phyloP scores from a whole-genome alignment of 306 rosid species.

The Corylus americana region DNA sequence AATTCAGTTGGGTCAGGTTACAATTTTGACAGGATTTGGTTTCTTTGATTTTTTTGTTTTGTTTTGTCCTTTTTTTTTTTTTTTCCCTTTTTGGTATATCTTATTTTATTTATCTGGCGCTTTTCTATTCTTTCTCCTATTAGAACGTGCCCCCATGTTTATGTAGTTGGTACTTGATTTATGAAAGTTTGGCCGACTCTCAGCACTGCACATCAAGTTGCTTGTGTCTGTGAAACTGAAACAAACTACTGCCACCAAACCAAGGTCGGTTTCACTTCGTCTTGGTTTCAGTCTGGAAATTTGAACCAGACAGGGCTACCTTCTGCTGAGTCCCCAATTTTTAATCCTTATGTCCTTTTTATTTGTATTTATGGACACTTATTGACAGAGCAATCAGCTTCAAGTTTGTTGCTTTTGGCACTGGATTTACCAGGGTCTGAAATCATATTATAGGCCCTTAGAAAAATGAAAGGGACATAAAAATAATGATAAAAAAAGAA shows the following conservation, averaged over 20 bases:
- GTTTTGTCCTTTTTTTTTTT: background rate
- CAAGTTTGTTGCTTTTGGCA: background rate
- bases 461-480: background rate
- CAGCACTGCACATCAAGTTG: background rate
- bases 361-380: background rate
- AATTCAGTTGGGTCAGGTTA: background rate
- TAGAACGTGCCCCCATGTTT: constrained; percentile 8
- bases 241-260: background rate
- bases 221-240: background rate
- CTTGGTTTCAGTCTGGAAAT: background rate
- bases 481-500: background rate
- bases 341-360: background rate
- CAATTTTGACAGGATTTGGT: background rate
- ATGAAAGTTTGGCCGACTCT: background rate
- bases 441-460: background rate
- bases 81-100: background rate
- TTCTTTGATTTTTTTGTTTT: background rate
- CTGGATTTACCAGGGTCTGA: background rate
- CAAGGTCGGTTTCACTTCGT: constrained; percentile 1
- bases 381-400: background rate
- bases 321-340: background rate
- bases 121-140: background rate
- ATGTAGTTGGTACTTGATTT: constrained; percentile 10
- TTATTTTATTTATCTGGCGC: background rate
- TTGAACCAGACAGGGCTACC: background rate